Base-by-base conservation (phyloP, 805 yeast species). In the Tanozyma kutaoensis region DNA sequence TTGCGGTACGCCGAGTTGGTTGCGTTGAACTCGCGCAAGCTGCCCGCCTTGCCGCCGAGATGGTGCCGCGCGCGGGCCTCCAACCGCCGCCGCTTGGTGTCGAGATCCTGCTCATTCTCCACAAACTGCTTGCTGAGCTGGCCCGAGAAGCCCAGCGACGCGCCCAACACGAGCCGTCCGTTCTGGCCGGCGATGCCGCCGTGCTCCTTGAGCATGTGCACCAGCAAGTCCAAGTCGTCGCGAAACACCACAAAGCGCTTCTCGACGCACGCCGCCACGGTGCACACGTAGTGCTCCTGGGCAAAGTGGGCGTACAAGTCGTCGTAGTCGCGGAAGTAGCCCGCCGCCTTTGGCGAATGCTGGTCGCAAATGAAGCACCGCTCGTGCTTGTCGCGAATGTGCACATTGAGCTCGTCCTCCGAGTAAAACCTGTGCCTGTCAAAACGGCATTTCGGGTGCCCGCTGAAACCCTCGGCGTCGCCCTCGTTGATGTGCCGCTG, bases 201-300 rank as follows among this genome's bases (percentile, higher is more conserved):
- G 50, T 91, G 99, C 39, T 78, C 88, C 36, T 72, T 69, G 25
- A 84, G 52, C 73, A 84, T 76, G 50, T 91, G 98, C 2, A 93
- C 86, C 29, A 79, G 76, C 28, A 91, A 59, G 39, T 85, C 96
- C 29, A 85, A 51, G 28, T 80, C 91, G 35, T 84, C 88, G 14
- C 76, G 68, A 46, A 91, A 91, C 1, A 88, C 98, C 14, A 91
- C 91, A 53, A 91, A 88, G 46, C 81, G 80, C 49, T 79, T 74
- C 30, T 86, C 97, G 25, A 86, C 51, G 53, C 99, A 91, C 9
- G 66, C 43, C 25, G 70, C 80, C 12, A 79, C 77, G 18, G 66
- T 62, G 54, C 99, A 91, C 11, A 73, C 72, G 49, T 60, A 82
- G 50, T 91, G 99, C 23, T 65, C 72, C 4, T 45, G 48, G 38